Base-by-base conservation (phyloP, 2,329 filamentous ascomycete genomes). In the Trichoderma asperellum region DNA sequence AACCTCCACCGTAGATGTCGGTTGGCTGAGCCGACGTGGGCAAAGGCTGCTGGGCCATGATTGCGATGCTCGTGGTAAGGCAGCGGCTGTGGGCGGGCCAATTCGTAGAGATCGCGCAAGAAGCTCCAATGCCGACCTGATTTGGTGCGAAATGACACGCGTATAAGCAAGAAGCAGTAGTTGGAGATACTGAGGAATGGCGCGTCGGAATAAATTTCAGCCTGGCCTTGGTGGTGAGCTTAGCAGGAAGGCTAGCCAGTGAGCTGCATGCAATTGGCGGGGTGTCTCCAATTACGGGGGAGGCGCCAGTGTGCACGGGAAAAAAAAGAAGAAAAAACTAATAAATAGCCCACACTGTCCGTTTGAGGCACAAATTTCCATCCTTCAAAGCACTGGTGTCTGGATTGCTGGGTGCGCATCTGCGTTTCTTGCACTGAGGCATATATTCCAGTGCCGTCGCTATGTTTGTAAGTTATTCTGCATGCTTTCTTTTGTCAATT, bases 1-100 rank as follows among this genome's bases (percentile, higher is more conserved):
- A 78, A 89, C 87, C 87, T 86, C 87, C 87, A 74, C 87, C 87
- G 73, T 89, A 89, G 70, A 88, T 84, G 77, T 89, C 87, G 69
- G 86, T 88, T 71, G 87, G 87, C 79, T 86, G 86, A 72, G 83
- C 82, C 76, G 86, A 82, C 75, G 86, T 84, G 57, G 83, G 83
- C 73, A 89, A 77, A 70, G 85, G 84, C 79, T 88, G 84, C 72
- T 85, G 82, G 70, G 86, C 84, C 87, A 88, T 88, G 71, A 37
- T 79, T 71, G 69, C 34, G 61, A 37, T 62, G 49, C 63, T 56
- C 35, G 55, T 61, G 47, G 40, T 49, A 16, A 65, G 66, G 67
- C 68, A 67, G 57, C 59, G 56, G 52, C 43, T 69, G 70, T 72
- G 71, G 68, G 49, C 34, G 58, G 68, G 71, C 63, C 71, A 75